phyloP scores from a whole-genome alignment of 2,329 filamentous ascomycete genomes.

The Stagonosporopsis cucurbitacearum region DNA sequence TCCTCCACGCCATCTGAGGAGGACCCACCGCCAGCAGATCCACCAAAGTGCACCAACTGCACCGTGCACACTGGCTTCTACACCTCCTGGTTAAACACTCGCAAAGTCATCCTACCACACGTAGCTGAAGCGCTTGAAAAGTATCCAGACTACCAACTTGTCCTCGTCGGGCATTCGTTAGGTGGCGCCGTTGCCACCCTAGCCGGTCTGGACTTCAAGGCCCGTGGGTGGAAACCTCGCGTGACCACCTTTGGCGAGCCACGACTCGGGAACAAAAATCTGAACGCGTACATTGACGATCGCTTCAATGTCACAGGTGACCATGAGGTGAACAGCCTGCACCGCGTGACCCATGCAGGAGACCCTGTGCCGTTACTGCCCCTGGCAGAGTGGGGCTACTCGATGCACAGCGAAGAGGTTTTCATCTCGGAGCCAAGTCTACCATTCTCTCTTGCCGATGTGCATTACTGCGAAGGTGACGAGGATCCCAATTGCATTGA shows the following conservation, averaged over 20 bases:
- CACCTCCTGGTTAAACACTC: slow-evolving; percentile 79
- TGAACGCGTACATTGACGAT: slow-evolving; percentile 62
- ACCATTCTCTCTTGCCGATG: slow-evolving; percentile 70
- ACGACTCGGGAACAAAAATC: slow-evolving; percentile 61
- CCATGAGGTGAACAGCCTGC: slow-evolving; percentile 58
- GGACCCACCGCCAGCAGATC: slow-evolving; percentile 37
- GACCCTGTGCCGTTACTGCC: slow-evolving; percentile 92
- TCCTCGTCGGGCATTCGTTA: slow-evolving; percentile 87
- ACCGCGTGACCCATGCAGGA: slow-evolving; percentile 81
- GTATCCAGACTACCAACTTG: slow-evolving; percentile 75
- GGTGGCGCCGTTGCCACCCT: slow-evolving; percentile 91
- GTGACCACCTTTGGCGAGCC: slow-evolving; percentile 96
- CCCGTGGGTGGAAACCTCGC: slow-evolving; percentile 74
- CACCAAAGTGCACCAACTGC: slow-evolving; percentile 77
- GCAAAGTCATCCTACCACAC: slow-evolving; percentile 70
- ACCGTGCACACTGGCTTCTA: slow-evolving; percentile 93
- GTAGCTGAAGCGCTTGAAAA: slow-evolving; percentile 65
- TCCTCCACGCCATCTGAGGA: slow-evolving; percentile 17
- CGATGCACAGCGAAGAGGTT: slow-evolving; percentile 84
- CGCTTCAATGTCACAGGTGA: slow-evolving; percentile 52
- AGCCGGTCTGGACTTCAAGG: slow-evolving; percentile 80
- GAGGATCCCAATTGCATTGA: slow-evolving; percentile 75
- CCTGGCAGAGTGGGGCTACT: slow-evolving; percentile 85
- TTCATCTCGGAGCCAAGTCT: slow-evolving; percentile 77
- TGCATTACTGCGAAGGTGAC: slow-evolving; percentile 75